phyloP scores from a whole-genome alignment of 2,329 filamentous ascomycete genomes.

The Saccharata proteae region DNA sequence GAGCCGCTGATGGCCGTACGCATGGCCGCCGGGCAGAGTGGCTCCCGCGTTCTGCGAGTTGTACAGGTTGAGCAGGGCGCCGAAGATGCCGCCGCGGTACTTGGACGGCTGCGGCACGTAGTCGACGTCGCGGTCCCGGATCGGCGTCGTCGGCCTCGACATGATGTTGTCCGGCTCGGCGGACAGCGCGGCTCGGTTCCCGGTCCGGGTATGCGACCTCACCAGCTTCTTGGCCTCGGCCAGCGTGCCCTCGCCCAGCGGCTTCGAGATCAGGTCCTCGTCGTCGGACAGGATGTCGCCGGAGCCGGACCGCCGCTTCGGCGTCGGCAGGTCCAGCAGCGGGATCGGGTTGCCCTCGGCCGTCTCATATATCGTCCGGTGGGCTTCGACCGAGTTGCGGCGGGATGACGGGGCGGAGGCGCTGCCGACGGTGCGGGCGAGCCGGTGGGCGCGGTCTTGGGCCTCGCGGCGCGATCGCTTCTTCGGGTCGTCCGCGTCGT shows the following conservation, averaged over 20 bases:
- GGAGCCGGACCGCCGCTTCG: neutral
- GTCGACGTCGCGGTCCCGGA: constrained; percentile 40
- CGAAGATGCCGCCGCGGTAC: constrained; percentile 63
- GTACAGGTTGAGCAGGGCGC: constrained; percentile 60
- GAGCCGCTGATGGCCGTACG: constrained; percentile 1
- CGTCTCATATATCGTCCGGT: constrained; percentile 1
- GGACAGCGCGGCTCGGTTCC: constrained; percentile 1
- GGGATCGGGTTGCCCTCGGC: neutral
- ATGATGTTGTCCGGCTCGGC: constrained; percentile 2
- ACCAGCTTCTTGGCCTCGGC: constrained; percentile 36
- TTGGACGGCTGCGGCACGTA: constrained; percentile 56
- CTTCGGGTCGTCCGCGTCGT: constrained; percentile 17
- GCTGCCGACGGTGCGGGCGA: constrained; percentile 24
- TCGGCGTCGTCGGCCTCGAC: constrained; percentile 39
- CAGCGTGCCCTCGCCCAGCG: constrained; percentile 15
- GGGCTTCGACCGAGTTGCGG: constrained; percentile 20
- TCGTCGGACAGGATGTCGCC: constrained; percentile 6
- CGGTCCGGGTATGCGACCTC: constrained; percentile 24
- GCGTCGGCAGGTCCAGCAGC: neutral
- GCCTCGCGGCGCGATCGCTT: constrained; percentile 24
- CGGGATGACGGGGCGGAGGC: constrained; percentile 19
- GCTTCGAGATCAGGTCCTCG: constrained; percentile 10
- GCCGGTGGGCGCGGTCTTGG: constrained; percentile 20
- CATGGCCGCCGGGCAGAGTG: neutral
- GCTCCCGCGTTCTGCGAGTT: constrained; percentile 11